phyloP scores from a whole-genome alignment of 495 filamentous ascomycete species.

The Hyphodiscus hymeniophilus region DNA sequence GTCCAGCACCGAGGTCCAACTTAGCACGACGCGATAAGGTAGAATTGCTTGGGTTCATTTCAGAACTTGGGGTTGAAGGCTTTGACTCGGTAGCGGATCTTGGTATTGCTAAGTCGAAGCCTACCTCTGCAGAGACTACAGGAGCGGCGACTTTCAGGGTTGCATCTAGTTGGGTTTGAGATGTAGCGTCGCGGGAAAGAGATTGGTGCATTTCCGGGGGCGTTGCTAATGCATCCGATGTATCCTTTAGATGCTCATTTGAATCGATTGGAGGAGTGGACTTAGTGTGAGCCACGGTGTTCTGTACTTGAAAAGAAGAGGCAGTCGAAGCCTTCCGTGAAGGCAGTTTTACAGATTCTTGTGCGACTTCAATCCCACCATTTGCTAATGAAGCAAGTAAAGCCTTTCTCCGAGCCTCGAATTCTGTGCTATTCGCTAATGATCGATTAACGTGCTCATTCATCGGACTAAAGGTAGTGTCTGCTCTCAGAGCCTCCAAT shows the following conservation, averaged over 20 bases:
- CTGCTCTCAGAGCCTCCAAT: conserved; percentile 11
- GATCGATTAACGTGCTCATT: conserved; percentile 15
- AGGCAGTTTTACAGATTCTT: not conserved
- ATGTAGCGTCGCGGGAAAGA: not conserved
- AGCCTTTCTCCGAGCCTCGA: conserved; percentile 42
- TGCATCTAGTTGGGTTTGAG: not conserved
- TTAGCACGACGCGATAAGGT: conserved; percentile 33
- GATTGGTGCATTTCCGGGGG: not conserved
- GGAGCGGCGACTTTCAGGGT: not conserved
- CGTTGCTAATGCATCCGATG: not conserved
- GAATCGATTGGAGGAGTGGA: not conserved
- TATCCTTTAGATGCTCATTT: not conserved
- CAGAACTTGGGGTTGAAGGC: not conserved
- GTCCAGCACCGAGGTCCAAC: conserved; percentile 57
- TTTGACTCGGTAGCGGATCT: not conserved
- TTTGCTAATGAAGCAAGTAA: conserved; percentile 42
- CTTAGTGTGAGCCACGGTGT: not conserved
- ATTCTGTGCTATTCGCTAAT: conserved; percentile 26
- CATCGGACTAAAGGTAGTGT: conserved; percentile 5
- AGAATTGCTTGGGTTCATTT: not conserved
- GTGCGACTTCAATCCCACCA: conserved; percentile 42
- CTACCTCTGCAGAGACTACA: not conserved
- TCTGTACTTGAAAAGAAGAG: not conserved
- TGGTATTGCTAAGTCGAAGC: not conserved
- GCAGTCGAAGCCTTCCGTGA: not conserved